These are phyloP conservation scores for Cryphonectria radicalis DNA, from an alignment of 2,329 filamentous ascomycete species.

Conservation along the genomic window DNA sequence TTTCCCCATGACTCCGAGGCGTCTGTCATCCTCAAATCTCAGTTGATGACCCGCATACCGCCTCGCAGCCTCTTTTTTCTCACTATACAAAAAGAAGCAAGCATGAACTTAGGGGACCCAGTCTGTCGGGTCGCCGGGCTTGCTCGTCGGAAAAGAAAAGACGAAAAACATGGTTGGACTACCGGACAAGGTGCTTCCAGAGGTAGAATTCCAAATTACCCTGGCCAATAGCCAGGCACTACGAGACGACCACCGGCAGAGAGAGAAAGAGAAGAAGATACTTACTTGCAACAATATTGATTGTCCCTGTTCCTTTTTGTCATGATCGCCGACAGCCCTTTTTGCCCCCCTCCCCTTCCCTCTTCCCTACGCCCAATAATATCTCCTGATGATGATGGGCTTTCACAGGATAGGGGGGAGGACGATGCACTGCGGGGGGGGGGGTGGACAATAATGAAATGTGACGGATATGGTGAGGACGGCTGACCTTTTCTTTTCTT, in stretches of 20 bases:
- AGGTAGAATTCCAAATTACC: constrained; percentile 28
- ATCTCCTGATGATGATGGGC: constrained; percentile 16
- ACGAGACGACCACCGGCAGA: constrained; percentile 8
- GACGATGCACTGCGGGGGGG: neutral
- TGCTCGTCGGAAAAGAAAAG: constrained; percentile 4
- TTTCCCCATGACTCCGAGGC: constrained; percentile 14
- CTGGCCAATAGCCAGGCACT: constrained; percentile 23
- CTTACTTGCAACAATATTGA: constrained; percentile 9
- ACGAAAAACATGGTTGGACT: constrained; percentile 15
- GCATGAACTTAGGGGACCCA: constrained; percentile 19
- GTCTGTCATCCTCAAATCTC: constrained; percentile 29
- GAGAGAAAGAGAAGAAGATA: neutral
- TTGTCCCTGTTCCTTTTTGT: constrained; percentile 20
- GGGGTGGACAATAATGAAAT: constrained; percentile 9
- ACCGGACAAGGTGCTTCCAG: neutral
- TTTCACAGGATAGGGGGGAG: neutral
- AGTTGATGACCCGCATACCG: constrained; percentile 23
- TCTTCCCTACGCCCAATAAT: neutral
- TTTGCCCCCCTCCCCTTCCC: neutral
- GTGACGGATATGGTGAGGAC: constrained; percentile 13
- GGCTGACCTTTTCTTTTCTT: constrained; percentile 20
- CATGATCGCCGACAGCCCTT: constrained; percentile 13
- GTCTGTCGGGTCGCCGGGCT: constrained; percentile 22
- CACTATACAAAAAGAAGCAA: constrained; percentile 4
- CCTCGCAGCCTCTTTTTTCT: constrained; percentile 17